Percentiles rank a stretch among this genome's conserved stretches.
Conservation (phyloP, 176 grass and related monocot genomes). For the Tuctoria greenei region DNA sequence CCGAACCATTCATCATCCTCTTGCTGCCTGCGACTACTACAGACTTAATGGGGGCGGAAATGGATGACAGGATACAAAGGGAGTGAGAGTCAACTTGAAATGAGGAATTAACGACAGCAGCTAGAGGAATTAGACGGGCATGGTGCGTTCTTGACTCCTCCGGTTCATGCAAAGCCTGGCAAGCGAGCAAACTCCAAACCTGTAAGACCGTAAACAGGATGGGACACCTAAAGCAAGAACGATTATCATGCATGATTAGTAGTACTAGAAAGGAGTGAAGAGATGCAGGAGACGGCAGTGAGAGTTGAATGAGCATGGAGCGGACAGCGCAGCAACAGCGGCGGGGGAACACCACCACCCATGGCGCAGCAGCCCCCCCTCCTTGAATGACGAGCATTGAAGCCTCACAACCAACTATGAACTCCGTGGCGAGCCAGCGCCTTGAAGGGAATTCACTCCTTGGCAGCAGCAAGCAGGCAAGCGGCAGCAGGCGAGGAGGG, state of each 20-base stretch:
- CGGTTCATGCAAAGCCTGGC: slow-evolving; percentile 44
- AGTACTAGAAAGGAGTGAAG: not conserved
- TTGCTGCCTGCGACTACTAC: slow-evolving; percentile 35
- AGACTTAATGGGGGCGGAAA: not conserved
- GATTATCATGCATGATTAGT: not conserved
- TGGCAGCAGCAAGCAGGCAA: slow-evolving; percentile 7
- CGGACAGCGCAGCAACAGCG: slow-evolving; percentile 33
- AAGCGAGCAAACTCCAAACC: slow-evolving; percentile 40
- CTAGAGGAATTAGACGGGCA: slow-evolving; percentile 45
- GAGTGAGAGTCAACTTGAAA: not conserved
- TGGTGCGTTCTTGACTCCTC: slow-evolving; percentile 93
- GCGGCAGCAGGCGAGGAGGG: not conserved
- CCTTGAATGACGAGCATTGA: slow-evolving; percentile 51
- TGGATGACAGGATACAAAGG: not conserved
- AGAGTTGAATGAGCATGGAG: not conserved
- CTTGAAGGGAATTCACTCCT: slow-evolving; percentile 45
- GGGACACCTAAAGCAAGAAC: too few species aligned
- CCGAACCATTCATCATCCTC: slow-evolving; percentile 92
- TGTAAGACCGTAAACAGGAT: too few species aligned
- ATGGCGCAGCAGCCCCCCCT: not conserved
- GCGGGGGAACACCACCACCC: slow-evolving; percentile 30
- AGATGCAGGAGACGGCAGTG: not conserved
- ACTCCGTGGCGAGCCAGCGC: slow-evolving; percentile 33
- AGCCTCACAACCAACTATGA: slow-evolving; percentile 47
- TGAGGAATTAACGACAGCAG: not conserved